Base-by-base conservation (phyloP, 345 rosid species). In the Hevea brasiliensis region DNA sequence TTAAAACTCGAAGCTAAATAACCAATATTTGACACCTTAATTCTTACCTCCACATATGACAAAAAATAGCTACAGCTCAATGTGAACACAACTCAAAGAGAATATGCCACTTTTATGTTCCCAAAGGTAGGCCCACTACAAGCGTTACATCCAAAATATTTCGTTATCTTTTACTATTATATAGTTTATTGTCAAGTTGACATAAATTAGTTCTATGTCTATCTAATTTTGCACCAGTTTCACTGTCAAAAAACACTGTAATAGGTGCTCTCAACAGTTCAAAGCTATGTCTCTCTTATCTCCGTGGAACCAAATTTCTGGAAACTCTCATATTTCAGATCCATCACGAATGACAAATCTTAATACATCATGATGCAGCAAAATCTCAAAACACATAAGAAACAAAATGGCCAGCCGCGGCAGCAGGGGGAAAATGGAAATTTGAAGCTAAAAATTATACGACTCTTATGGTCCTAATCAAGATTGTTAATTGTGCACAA, bases 71-170 rank as follows among this genome's bases (percentile, higher is more conserved):
- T 44, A 44, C 32, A 23, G 9, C 42, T 45, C 21, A 17, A 40
- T 65, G 40, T 45, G 69, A 65, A 65, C 56, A 65, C 1, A 65
- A 6, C 69, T 40, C 56, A 26, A 65, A 65, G 21, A 47, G 56
- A 66, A 66, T 66, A 66, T 66, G 57, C 56, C 21, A 15, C 26
- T 66, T 13, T 62, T 62, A 62, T 40, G 40, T 61, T 15, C 40
- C 12, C 29, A n/a, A 29, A 48, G 21, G 70, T 48, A 66, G 58
- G 70, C 12, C 70, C 56, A 66, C n/a, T 13, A 63, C 15, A 42
- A 21, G 37, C 13, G 42, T 8, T 14, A 20, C 12, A 37, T 8
- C n/a, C n/a, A n/a, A n/a, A n/a, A n/a, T n/a, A n/a, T n/a, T n/a
- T n/a, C n/a, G n/a, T n/a, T n/a, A n/a, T 7, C 55, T 66, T 66